These are phyloP conservation scores for Coemansia sp. DNA, from an alignment of 192 early-diverging fungal genomes.

Conservation along the genomic window DNA sequence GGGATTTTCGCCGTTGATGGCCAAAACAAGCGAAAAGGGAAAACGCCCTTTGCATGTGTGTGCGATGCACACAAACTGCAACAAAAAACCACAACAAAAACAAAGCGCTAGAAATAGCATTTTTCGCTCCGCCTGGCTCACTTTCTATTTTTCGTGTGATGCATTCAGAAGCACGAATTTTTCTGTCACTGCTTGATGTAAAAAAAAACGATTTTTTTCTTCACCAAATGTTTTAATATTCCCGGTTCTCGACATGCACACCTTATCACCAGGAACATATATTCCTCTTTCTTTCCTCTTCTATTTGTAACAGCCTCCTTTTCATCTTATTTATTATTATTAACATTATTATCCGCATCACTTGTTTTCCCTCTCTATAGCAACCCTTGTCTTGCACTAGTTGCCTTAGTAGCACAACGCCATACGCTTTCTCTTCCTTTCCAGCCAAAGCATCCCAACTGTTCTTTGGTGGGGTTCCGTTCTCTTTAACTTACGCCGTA, in stretches of 20 bases:
- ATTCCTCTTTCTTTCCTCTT: constrained; percentile 5
- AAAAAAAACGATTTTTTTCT: constrained; percentile 2
- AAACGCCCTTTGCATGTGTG: not conserved
- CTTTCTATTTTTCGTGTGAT: too few relatives aligned
- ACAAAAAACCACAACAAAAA: constrained; percentile 1
- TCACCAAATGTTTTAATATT: not conserved
- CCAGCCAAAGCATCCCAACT: too few relatives aligned
- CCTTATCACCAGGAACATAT: not conserved
- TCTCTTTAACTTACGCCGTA: too few relatives aligned
- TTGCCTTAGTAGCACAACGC: not conserved
- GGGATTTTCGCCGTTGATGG: not conserved
- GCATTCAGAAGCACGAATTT: not conserved
- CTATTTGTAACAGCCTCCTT: not conserved
- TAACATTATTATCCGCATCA: constrained; percentile 2
- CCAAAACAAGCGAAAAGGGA: too few relatives aligned
- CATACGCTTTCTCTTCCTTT: too few relatives aligned
- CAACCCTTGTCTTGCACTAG: not conserved
- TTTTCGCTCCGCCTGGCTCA: not conserved
- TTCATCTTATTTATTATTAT: constrained; percentile 8
- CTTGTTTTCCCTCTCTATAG: not conserved
- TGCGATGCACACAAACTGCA: too few relatives aligned
- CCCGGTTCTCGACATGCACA: not conserved
- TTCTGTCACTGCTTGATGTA: not conserved
- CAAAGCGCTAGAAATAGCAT: constrained; percentile 6
- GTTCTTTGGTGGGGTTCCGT: too few relatives aligned